Conservation (phyloP, 495 filamentous ascomycete genomes). For the Aspergillus hancockii region DNA sequence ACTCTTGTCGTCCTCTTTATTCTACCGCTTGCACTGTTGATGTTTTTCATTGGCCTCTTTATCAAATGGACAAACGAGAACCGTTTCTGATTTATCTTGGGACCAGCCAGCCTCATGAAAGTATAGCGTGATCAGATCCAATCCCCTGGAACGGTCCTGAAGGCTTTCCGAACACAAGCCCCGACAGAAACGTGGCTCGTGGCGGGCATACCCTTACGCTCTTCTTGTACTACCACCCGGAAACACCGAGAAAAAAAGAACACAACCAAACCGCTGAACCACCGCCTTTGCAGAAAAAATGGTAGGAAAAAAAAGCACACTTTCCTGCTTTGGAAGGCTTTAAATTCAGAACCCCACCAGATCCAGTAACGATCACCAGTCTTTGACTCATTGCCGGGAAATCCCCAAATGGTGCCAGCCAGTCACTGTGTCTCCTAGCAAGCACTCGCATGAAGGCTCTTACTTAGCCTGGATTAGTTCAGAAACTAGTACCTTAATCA, state of each 20-base stretch:
- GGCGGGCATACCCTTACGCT: background rate
- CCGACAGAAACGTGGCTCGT: slow-evolving; percentile 10
- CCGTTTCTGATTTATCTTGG: background rate
- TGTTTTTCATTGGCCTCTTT: no score
- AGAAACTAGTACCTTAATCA: slow-evolving; percentile 8
- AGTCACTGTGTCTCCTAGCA: slow-evolving; percentile 10
- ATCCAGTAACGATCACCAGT: slow-evolving; percentile 19
- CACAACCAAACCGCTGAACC: slow-evolving; percentile 7
- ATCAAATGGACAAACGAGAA: no score
- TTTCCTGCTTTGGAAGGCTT: slow-evolving; percentile 13
- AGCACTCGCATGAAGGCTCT: slow-evolving; percentile 18
- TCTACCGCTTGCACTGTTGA: background rate
- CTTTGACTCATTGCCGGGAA: slow-evolving; percentile 21
- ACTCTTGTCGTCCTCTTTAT: background rate
- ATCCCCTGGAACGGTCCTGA: slow-evolving; percentile 7
- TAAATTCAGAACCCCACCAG: slow-evolving; percentile 10
- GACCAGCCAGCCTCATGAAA: background rate
- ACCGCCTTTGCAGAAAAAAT: no score
- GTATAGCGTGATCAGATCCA: slow-evolving; percentile 11
- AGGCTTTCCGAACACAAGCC: background rate
- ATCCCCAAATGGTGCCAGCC: slow-evolving; percentile 11
- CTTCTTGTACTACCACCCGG: background rate
- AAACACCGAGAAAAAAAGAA: slow-evolving; percentile 13
- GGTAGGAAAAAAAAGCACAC: slow-evolving; percentile 2
- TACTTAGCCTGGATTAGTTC: slow-evolving; percentile 9